These are phyloP conservation scores for Colletotrichum costaricense DNA, from an alignment of 2,329 filamentous ascomycete species.

Conservation along the genomic window DNA sequence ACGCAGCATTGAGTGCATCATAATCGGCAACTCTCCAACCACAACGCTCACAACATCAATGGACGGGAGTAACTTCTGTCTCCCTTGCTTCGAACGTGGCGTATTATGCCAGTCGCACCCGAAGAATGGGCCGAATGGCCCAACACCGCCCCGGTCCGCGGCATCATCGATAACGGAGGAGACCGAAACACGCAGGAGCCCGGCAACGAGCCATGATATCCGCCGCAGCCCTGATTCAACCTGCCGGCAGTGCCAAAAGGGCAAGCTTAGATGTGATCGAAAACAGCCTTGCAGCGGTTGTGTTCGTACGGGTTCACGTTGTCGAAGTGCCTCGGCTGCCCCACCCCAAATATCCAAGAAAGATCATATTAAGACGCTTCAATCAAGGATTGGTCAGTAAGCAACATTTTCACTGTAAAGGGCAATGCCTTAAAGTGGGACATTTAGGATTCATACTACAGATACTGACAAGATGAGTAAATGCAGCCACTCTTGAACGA, in stretches of 20 bases:
- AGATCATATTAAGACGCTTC: background rate
- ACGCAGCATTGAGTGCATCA: background rate
- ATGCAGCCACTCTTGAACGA: background rate
- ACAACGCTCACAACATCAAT: background rate
- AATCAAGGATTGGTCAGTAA: background rate
- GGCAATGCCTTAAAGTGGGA: background rate
- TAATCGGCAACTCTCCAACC: background rate
- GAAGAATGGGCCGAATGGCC: background rate
- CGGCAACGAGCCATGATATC: background rate
- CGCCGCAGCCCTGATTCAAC: background rate
- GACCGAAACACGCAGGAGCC: background rate
- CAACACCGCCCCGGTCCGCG: background rate
- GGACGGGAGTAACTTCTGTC: background rate
- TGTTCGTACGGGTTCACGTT: background rate
- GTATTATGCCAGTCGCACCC: background rate
- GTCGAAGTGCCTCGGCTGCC: too few species aligned
- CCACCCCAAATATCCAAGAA: background rate
- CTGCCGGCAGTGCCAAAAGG: background rate
- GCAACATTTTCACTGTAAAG: background rate
- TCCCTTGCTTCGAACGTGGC: background rate
- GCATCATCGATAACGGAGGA: background rate
- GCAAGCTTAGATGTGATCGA: background rate
- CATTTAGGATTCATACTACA: background rate
- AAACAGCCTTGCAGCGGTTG: background rate
- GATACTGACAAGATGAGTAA: background rate